Evolutionary conservation across 176 grass and related monocot species (phyloP), one percentile per base, ranked within the genome.

Genomic region (Chrysopogon serrulatus): DNA sequence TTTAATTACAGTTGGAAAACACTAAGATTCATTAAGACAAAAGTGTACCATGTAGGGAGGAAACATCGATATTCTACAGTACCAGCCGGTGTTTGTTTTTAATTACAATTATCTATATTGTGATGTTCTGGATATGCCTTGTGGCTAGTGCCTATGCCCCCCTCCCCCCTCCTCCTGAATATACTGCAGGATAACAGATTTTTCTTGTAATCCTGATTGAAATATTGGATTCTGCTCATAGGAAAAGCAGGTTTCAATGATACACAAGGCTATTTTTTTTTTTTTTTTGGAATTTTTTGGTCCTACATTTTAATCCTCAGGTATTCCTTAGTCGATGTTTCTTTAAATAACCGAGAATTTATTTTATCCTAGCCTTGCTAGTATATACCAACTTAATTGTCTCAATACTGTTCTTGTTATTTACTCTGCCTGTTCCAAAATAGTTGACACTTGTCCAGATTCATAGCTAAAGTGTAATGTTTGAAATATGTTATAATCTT

Each of bases 261-360:
- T 63, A 54, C 42, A 13, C 18, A 49, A 19, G 32, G 59, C 56
- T 19, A 60, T 21, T 75, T 12, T 27, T 44, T 34, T 75, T 12
- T 27, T 44, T 34, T 56, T 70, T 75, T 28, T 48, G 71, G 9
- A 37, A 45, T 75, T 85, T 4, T 37, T 74, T 65, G 59, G 23
- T 37, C 45, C 1, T 75, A 34, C 19, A 5, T 51, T 83, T 63
- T 26, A n/a, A 76, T 62, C 31, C 24, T 81, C 49, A 6, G 19
- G 5, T 67, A 23, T 30, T 84, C 34, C 73, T 74, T 41, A 41
- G n/a, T 56, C 18, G 33, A 17, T 57, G 21, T 81, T 88, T 79
- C 21, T 73, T 49, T 69, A 28, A 77, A 61, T 19, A 51, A 71
- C 3, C 11, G 21, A 32, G 18, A 28, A 15, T 56, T 65, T 37